phyloP scores from a whole-genome alignment of 163 green algal species.

The Chlorella variabilis region DNA sequence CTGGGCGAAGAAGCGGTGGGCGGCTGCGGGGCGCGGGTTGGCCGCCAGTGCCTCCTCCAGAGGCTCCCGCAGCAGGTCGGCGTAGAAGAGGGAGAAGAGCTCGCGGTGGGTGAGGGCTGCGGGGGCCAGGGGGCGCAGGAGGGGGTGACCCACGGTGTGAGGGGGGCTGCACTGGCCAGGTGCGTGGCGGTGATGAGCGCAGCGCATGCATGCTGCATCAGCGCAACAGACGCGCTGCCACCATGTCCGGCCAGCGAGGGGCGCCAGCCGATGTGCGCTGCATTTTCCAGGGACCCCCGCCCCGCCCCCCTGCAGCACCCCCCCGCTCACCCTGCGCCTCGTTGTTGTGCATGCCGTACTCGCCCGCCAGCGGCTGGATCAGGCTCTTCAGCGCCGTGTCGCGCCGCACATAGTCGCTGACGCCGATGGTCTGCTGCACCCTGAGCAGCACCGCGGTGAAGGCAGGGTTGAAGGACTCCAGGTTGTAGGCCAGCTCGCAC shows the following conservation, averaged over 20 bases:
- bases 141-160: not conserved
- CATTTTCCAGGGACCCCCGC: too few relatives aligned
- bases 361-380: slow-evolving; percentile 92
- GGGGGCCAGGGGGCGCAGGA: not conserved
- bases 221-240: too few relatives aligned
- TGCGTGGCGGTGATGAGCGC: too few relatives aligned
- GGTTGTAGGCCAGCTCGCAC: slow-evolving; percentile 89
- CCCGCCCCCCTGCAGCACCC: too few relatives aligned
- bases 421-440: slow-evolving; percentile 84
- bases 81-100: slow-evolving; percentile 89
- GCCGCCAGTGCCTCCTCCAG: slow-evolving; percentile 68
- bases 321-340: slow-evolving; percentile 75
- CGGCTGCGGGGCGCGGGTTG: slow-evolving; percentile 53
- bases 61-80: slow-evolving; percentile 75
- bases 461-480: slow-evolving; percentile 95
- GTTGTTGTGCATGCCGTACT: slow-evolving; percentile 94
- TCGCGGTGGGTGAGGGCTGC: slow-evolving; percentile 84
- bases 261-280: too few relatives aligned
- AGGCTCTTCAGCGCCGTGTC: slow-evolving; percentile 86
- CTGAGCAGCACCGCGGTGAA: slow-evolving; percentile 86
- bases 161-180: too few relatives aligned
- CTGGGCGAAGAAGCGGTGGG: slow-evolving; percentile 69
- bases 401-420: slow-evolving; percentile 78
- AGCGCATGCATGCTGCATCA: too few relatives aligned
- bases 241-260: too few relatives aligned